Evolutionary conservation across 1,284 basidiomycete species (phyloP).

Genomic region (Melampsora larici-populina): DNA sequence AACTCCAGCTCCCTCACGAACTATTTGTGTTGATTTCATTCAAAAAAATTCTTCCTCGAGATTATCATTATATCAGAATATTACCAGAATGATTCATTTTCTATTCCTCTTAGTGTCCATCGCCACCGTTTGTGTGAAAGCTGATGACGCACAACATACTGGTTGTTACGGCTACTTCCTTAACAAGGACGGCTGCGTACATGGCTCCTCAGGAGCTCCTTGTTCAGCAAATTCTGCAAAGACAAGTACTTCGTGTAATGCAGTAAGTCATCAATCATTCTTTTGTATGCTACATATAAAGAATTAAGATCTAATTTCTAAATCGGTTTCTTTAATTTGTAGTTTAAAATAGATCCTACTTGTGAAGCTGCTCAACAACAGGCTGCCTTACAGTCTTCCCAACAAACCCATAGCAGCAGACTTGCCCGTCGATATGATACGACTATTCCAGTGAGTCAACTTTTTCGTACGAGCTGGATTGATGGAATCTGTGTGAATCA

Average conservation of each 20-base stretch:
- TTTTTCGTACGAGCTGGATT: background rate
- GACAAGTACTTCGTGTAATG: background rate
- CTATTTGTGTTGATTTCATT: too few species aligned
- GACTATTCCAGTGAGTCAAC: background rate
- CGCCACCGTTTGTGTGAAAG: too few species aligned
- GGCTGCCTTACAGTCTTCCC: background rate
- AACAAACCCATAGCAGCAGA: too few species aligned
- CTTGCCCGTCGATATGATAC: slow-evolving; percentile 5
- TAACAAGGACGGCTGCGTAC: background rate
- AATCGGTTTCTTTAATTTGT: background rate
- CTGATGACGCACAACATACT: background rate
- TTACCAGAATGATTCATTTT: too few species aligned
- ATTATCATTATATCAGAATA: too few species aligned
- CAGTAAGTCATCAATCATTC: background rate
- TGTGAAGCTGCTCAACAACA: background rate
- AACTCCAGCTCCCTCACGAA: too few species aligned
- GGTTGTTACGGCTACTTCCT: background rate
- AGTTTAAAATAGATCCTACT: background rate
- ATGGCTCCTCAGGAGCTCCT: background rate
- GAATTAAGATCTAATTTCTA: background rate
- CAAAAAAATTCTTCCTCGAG: too few species aligned
- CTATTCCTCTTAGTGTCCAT: too few species aligned
- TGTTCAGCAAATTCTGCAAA: background rate
- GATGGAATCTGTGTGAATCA: background rate
- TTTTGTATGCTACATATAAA: background rate